These are phyloP conservation scores for Trichophyton rubrum DNA, from an alignment of 2,329 filamentous ascomycete species.

Conservation along the genomic window DNA sequence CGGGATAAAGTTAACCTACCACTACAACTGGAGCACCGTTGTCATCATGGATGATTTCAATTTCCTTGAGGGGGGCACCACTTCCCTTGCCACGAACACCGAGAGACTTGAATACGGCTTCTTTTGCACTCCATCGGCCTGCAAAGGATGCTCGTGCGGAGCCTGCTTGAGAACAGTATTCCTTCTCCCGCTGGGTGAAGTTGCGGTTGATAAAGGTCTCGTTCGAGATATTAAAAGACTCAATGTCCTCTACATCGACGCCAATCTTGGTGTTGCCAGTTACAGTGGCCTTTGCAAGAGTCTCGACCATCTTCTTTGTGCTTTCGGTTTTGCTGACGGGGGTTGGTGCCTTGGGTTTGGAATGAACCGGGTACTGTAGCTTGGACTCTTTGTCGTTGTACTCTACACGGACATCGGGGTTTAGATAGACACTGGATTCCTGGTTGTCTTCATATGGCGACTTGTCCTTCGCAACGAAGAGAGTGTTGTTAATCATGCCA, in stretches of 20 bases:
- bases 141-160: slow-evolving; percentile 83
- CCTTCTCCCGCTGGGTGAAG: slow-evolving; percentile 73
- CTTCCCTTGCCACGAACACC: slow-evolving; percentile 77
- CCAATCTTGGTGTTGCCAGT: slow-evolving; percentile 64
- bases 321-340: slow-evolving; percentile 44
- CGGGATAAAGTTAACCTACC: slow-evolving; percentile 46
- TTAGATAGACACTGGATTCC: slow-evolving; percentile 78
- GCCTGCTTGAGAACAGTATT: slow-evolving; percentile 70
- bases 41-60: slow-evolving; percentile 75
- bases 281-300: slow-evolving; percentile 54
- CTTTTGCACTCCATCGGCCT: slow-evolving; percentile 93
- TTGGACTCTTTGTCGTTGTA: slow-evolving; percentile 76
- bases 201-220: slow-evolving; percentile 91
- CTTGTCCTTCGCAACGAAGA: slow-evolving; percentile 91
- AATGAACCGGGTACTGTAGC: slow-evolving; percentile 58
- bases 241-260: slow-evolving; percentile 83
- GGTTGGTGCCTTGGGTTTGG: slow-evolving; percentile 46
- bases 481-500: slow-evolving; percentile 90
- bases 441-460: slow-evolving; percentile 82
- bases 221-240: slow-evolving; percentile 81
- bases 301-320: slow-evolving; percentile 64
- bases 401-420: slow-evolving; percentile 77
- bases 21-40: slow-evolving; percentile 71
- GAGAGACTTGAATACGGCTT: slow-evolving; percentile 95
- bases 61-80: slow-evolving; percentile 81